phyloP scores from a whole-genome alignment of 176 grass and related monocot genomes.

The Aegilops longissima region DNA sequence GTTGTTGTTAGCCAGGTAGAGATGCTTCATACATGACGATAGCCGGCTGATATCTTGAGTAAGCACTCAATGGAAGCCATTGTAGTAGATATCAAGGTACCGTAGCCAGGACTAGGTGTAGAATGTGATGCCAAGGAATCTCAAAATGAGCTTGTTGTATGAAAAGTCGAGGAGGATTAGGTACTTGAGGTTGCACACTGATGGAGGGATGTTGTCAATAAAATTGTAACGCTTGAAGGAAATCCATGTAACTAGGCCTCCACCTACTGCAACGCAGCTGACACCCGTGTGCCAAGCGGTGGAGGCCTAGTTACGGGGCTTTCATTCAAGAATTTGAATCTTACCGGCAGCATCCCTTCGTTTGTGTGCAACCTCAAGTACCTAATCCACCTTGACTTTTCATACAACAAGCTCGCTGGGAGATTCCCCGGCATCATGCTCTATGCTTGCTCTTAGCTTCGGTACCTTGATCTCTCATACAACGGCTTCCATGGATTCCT shows the following conservation, averaged over 20 bases:
- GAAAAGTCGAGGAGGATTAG: neutral
- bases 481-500: too few relatives aligned
- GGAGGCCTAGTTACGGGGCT: neutral
- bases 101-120: neutral
- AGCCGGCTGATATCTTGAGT: neutral
- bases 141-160: neutral
- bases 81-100: neutral
- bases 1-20: neutral
- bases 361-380: too few relatives aligned
- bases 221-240: neutral
- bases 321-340: neutral
- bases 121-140: neutral
- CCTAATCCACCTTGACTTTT: too few relatives aligned
- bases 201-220: neutral
- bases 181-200: neutral
- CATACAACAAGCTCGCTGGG: too few relatives aligned
- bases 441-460: too few relatives aligned
- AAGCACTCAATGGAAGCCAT: neutral
- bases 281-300: neutral
- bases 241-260: neutral
- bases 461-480: too few relatives aligned
- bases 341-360: too few relatives aligned
- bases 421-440: too few relatives aligned
- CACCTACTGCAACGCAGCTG: neutral
- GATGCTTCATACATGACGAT: neutral